phyloP scores from a whole-genome alignment of 371 early-diverging fungal species.

The Gilbertella persicaria region DNA sequence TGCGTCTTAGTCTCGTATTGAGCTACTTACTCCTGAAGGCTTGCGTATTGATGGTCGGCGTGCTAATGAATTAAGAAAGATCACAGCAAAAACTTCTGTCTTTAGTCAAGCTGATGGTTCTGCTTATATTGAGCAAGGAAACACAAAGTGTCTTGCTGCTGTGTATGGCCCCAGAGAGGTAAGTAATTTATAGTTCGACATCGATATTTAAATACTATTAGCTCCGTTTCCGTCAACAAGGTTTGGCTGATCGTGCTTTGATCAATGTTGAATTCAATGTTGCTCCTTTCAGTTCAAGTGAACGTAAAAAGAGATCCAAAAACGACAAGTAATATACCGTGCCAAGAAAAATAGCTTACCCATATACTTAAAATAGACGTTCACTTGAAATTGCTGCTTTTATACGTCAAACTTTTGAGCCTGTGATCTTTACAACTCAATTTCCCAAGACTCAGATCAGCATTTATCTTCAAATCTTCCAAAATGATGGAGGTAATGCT shows the following conservation, averaged over 20 bases:
- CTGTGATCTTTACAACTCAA: slow-evolving; percentile 74
- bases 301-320: slow-evolving; percentile 80
- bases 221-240: slow-evolving; percentile 62
- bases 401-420: slow-evolving; percentile 91
- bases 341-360: background rate
- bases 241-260: slow-evolving; percentile 77
- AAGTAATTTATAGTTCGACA: background rate
- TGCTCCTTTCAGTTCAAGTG: slow-evolving; percentile 90
- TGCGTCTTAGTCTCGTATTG: slow-evolving; percentile 65
- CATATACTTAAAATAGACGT: slow-evolving; percentile 52
- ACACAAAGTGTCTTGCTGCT: slow-evolving; percentile 90
- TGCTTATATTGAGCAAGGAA: slow-evolving; percentile 93
- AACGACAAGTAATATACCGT: slow-evolving; percentile 72
- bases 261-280: slow-evolving; percentile 90
- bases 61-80: slow-evolving; percentile 85
- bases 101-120: slow-evolving; percentile 90
- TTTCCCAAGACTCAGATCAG: slow-evolving; percentile 91
- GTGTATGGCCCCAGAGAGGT: slow-evolving; percentile 96
- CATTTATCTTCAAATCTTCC: slow-evolving; percentile 89
- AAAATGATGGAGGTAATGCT: slow-evolving; percentile 84
- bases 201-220: slow-evolving; percentile 13
- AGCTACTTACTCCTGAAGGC: slow-evolving; percentile 72
- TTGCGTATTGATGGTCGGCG: slow-evolving; percentile 95
- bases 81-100: slow-evolving; percentile 78
- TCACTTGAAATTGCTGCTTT: slow-evolving; percentile 82